Base-by-base conservation (phyloP, 768 basidiomycete genomes). In the Phlegmacium glaucopus region DNA sequence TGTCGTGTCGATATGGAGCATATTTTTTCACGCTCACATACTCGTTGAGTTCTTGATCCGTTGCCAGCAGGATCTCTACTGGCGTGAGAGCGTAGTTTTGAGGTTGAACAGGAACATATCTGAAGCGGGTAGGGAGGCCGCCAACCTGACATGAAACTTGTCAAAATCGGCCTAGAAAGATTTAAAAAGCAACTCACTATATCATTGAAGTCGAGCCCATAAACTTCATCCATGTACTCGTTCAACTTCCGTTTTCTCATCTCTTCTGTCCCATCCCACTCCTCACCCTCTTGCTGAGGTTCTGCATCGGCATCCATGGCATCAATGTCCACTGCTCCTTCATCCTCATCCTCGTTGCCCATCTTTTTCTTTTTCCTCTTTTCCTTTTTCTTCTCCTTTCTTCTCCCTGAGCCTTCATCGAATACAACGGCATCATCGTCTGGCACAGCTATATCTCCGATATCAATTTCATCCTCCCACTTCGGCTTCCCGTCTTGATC, bases 121-220 rank as follows among this genome's bases (percentile, higher is more conserved):
- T 85, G 79, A 99, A 99, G 9, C 92, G 86, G 0, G 94, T 98
- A 2, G 93, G 86, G 60, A 94, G 70, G 61, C 85, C 90, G 6
- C 84, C 94, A 42, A 95, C 85, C 94, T 94, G 59, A 17, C 27
- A 4, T 53, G 12, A 35, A 11, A 48, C 42, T 49, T 13, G 46
- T 49, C 47, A 38, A 48, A 27, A 22, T 15, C 37, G 47, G 12
- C 30, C 43, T 12, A n/a, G n/a, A n/a, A n/a, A n/a, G n/a, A n/a
- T n/a, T n/a, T n/a, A 28, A 37, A 9, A 44, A 39, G 5, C 11
- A 44, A 11, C 42, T 58, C 50, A 94, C 94, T 73, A 97, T 80
- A 58, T 95, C 94, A 64, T 97, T 97, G 71, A 97, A 95, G 51
- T 97, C 95, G 13, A 98, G 74, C 29, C 76, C 84, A 62, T 94